phyloP scores from a whole-genome alignment of 2,329 filamentous ascomycete species.

The Monosporascus sp. region DNA sequence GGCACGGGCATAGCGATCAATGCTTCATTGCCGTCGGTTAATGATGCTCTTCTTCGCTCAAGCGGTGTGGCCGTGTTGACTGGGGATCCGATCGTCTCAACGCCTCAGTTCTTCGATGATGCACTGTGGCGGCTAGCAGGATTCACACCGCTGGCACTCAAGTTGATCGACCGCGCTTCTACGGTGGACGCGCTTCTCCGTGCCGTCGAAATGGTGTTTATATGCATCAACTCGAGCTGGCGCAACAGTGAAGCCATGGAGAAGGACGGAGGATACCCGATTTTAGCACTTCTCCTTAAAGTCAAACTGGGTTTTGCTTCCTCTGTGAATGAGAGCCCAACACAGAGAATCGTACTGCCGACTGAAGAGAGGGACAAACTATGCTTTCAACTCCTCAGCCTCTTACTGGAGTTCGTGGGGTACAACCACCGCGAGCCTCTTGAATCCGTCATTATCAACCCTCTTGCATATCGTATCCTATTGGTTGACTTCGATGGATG shows the following conservation, averaged over 20 bases:
- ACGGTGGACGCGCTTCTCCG: constrained; percentile 66
- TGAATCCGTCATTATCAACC: constrained; percentile 92
- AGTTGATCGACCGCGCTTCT: constrained; percentile 72
- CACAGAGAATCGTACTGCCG: constrained; percentile 40
- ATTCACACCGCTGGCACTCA: constrained; percentile 78
- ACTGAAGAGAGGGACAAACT: constrained; percentile 50
- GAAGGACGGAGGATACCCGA: constrained; percentile 86
- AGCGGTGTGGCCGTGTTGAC: constrained; percentile 79
- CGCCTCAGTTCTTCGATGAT: constrained; percentile 84
- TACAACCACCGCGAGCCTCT: constrained; percentile 76
- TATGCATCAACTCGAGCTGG: constrained; percentile 87
- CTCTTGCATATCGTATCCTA: constrained; percentile 85
- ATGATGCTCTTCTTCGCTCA: constrained; percentile 76
- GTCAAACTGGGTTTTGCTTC: constrained; percentile 66
- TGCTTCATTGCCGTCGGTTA: constrained; percentile 77
- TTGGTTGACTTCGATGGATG: constrained; percentile 92
- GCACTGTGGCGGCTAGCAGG: constrained; percentile 91
- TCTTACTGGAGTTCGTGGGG: constrained; percentile 81
- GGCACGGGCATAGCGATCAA: constrained; percentile 82
- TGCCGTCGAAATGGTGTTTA: constrained; percentile 77
- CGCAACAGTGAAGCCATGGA: constrained; percentile 98
- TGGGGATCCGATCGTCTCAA: constrained; percentile 74
- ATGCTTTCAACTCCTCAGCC: constrained; percentile 61
- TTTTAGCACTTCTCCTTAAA: constrained; percentile 76
- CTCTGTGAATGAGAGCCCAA: constrained; percentile 27